phyloP scores from a whole-genome alignment of 192 early-diverging fungal genomes.

The Coemansia asiatica region DNA sequence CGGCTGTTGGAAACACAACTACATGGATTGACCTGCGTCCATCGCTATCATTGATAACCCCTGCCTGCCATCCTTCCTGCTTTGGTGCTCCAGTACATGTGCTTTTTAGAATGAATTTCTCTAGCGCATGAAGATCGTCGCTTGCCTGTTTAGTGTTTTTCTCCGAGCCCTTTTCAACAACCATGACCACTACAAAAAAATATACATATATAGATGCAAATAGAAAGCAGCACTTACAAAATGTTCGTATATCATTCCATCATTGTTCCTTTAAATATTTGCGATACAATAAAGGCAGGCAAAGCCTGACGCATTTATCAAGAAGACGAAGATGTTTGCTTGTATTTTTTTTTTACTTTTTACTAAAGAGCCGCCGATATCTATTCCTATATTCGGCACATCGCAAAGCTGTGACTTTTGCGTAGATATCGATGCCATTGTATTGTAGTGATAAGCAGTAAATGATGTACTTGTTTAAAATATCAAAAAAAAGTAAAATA shows the following conservation, averaged over 20 bases:
- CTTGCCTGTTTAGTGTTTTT: neutral
- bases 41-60: neutral
- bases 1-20: slow-evolving; percentile 20
- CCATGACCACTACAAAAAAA: slow-evolving; percentile 4
- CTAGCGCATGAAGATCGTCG: neutral
- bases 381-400: slow-evolving; percentile 18
- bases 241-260: too few species aligned
- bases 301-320: too few species aligned
- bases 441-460: neutral
- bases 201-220: too few species aligned
- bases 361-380: slow-evolving; percentile 33
- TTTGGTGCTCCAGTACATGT: neutral
- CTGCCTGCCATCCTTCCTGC: neutral
- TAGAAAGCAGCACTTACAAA: too few species aligned
- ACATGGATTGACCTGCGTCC: neutral
- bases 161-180: slow-evolving; percentile 1
- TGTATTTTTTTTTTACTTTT: slow-evolving; percentile 13
- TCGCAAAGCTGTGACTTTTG: neutral
- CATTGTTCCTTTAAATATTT: too few species aligned
- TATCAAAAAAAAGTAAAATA: neutral
- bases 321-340: too few species aligned
- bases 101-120: neutral
- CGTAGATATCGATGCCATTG: neutral
- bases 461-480: neutral
- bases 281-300: too few species aligned